phyloP scores from a whole-genome alignment of 345 rosid genomes.

The Salix viminalis region DNA sequence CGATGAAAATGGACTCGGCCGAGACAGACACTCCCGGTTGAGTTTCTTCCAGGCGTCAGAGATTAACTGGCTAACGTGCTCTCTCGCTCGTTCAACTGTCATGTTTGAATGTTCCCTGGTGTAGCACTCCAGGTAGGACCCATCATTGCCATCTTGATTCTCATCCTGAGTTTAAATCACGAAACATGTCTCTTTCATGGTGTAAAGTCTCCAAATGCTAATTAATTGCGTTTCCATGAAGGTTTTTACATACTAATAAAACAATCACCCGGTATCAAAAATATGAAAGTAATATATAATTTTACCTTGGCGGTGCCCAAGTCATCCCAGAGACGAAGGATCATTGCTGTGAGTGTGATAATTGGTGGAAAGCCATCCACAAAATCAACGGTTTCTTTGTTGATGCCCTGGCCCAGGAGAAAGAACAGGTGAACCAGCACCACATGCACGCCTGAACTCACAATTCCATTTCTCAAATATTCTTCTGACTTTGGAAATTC shows the following conservation, averaged over 20 bases:
- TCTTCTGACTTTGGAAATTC: conserved; percentile 33
- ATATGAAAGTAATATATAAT: no score
- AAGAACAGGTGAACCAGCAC: conserved; percentile 47
- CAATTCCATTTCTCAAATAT: conserved; percentile 49
- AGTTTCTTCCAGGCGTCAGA: conserved; percentile 47
- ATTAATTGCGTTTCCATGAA: no score
- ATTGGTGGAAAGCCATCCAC: conserved; percentile 34
- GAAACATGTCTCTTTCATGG: background rate
- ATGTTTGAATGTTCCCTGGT: conserved; percentile 28
- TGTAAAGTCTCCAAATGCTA: conserved; percentile 27
- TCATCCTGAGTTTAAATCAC: conserved; percentile 28
- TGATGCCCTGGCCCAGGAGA: conserved; percentile 35
- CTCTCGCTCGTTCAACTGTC: conserved; percentile 23
- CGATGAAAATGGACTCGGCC: conserved; percentile 29
- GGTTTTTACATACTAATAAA: no score
- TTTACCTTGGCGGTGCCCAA: conserved; percentile 17
- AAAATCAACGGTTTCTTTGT: conserved; percentile 25
- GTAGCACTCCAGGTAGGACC: conserved; percentile 51
- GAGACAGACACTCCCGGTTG: conserved; percentile 35
- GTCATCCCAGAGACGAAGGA: conserved; percentile 42
- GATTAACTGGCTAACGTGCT: conserved; percentile 29
- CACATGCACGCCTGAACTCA: conserved; percentile 48
- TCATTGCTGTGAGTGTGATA: conserved; percentile 30
- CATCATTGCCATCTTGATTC: conserved; percentile 45
- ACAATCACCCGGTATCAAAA: no score